Evolutionary conservation across 1,284 basidiomycete genomes (phyloP).

Genomic region (Boletus semigastroideus): DNA sequence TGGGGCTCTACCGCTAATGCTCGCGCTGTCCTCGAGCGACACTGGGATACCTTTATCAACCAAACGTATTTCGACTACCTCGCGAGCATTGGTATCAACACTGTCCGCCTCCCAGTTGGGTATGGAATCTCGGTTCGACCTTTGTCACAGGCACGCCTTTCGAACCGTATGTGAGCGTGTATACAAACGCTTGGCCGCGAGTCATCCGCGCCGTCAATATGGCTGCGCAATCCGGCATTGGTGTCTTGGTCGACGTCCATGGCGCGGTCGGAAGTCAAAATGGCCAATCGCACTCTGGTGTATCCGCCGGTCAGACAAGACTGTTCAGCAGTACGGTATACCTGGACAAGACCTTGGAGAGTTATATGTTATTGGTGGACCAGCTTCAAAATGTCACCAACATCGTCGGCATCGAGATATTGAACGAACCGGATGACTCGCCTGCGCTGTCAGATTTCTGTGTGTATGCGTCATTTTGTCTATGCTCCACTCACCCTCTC

Average conservation of each 20-base stretch:
- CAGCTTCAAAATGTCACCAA: conserved; percentile 66
- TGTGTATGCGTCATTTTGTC: conserved; percentile 19
- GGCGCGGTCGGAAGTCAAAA: conserved; percentile 65
- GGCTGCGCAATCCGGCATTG: conserved; percentile 49
- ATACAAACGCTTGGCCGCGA: conserved; percentile 61
- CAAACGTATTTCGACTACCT: conserved; percentile 64
- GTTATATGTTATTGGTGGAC: conserved; percentile 58
- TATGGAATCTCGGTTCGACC: conserved; percentile 73
- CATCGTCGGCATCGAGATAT: conserved; percentile 72
- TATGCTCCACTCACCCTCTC: background rate
- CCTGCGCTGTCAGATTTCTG: conserved; percentile 54
- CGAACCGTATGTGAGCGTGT: conserved; percentile 56
- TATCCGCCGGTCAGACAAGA: conserved; percentile 59
- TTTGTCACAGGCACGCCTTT: conserved; percentile 52
- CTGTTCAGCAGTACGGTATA: conserved; percentile 55
- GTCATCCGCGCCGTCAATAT: conserved; percentile 65
- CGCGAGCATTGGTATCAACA: conserved; percentile 65
- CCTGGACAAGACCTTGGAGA: conserved; percentile 57
- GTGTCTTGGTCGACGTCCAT: conserved; percentile 23
- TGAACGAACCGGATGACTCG: conserved; percentile 69
- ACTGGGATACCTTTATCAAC: conserved; percentile 80
- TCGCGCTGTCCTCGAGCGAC: conserved; percentile 60
- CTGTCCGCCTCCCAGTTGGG: conserved; percentile 70
- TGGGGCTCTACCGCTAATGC: conserved; percentile 51
- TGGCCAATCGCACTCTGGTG: conserved; percentile 63